Evolutionary conservation across 306 rosid species (phyloP).

Genomic region (Vigna trinervia): DNA sequence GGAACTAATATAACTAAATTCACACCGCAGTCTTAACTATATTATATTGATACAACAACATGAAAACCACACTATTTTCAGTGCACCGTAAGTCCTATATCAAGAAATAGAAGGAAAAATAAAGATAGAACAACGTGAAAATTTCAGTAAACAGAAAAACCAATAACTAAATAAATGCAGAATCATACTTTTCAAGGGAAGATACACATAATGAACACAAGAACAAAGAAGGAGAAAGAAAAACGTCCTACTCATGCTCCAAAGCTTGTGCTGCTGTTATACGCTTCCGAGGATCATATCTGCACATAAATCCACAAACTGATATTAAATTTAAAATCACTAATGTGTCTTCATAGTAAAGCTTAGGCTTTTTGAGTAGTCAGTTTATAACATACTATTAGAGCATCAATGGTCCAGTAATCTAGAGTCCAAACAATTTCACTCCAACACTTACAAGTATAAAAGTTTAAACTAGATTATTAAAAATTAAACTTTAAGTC

Average conservation of each 20-base stretch:
- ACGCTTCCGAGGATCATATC: conserved; percentile 91
- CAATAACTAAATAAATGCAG: background rate
- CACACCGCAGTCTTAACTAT: background rate
- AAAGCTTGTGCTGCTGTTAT: conserved; percentile 80
- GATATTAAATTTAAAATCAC: background rate
- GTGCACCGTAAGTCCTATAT: background rate
- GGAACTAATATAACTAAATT: background rate
- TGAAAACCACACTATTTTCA: conserved; percentile 2
- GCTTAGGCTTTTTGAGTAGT: background rate
- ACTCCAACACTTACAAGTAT: background rate
- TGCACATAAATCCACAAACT: conserved; percentile 46
- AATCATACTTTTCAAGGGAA: conserved; percentile 13
- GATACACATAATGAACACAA: background rate
- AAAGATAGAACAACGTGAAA: background rate
- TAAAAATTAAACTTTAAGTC: no score
- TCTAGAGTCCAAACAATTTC: background rate
- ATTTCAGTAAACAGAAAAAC: background rate
- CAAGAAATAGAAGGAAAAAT: background rate
- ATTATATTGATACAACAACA: conserved; percentile 2
- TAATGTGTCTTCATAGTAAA: background rate
- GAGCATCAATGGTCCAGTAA: background rate
- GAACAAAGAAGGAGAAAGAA: background rate
- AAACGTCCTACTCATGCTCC: conserved; percentile 75
- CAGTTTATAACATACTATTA: background rate
- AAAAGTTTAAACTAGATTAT: background rate